These are phyloP conservation scores for Immersiporthe knoxdaviesiana DNA, from an alignment of 2,329 filamentous ascomycete species.

Conservation along the genomic window DNA sequence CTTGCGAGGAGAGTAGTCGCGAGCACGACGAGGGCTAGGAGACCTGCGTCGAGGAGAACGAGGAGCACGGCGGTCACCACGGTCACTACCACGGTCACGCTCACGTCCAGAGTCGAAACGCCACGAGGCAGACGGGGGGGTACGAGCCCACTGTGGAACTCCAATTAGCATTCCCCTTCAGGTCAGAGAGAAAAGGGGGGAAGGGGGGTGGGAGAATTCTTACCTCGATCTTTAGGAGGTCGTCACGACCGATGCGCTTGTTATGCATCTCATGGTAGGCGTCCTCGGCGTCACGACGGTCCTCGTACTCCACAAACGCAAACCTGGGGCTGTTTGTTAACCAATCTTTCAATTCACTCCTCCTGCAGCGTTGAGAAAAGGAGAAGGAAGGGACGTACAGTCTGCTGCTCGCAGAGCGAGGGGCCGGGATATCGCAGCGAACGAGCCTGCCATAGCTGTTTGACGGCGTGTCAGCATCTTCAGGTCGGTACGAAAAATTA, in stretches of 20 bases:
- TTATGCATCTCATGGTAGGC: constrained; percentile 99
- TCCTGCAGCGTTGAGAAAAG: neutral
- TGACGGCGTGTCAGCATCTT: constrained; percentile 52
- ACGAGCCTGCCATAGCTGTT: constrained; percentile 93
- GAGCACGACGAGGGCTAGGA: constrained; percentile 72
- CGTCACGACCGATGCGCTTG: constrained; percentile 95
- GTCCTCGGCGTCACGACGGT: constrained; percentile 96
- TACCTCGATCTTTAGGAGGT: constrained; percentile 97
- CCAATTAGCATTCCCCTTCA: constrained; percentile 26
- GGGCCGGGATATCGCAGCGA: constrained; percentile 96
- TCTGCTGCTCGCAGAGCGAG: constrained; percentile 88
- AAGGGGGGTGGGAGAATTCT: constrained; percentile 35
- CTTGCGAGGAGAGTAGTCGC: constrained; percentile 85
- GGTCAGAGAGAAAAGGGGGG: too few species aligned
- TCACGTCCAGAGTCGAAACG: constrained; percentile 92
- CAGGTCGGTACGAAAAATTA: constrained; percentile 39
- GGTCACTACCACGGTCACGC: constrained; percentile 55
- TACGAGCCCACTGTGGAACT: constrained; percentile 85
- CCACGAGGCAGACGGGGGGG: constrained; percentile 97
- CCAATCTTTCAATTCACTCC: neutral
- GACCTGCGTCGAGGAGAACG: constrained; percentile 70
- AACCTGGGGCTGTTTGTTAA: constrained; percentile 59
- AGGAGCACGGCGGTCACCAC: constrained; percentile 45
- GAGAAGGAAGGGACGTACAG: constrained; percentile 68
- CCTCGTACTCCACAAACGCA: constrained; percentile 99